Evolutionary conservation across 192 early-diverging fungal species (phyloP), one percentile per base, ranked within the genome.

Genomic region (Entomortierella parvispora): DNA sequence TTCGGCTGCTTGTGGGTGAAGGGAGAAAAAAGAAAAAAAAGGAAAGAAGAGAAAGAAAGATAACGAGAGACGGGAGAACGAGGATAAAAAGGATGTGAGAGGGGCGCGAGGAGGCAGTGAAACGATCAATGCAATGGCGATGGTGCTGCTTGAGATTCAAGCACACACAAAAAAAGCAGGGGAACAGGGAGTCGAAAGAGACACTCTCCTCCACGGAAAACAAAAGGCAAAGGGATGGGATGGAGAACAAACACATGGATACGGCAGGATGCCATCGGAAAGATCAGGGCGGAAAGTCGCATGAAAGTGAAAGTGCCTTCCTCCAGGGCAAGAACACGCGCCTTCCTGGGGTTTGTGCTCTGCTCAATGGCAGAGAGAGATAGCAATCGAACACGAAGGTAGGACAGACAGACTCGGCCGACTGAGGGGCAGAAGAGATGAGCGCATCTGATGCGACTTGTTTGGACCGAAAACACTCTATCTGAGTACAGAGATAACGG

Each of bases 181-280:
- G 22, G 47, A 20, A 18, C 4, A 18, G 22, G 4, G 47, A 18
- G 22, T n/a, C n/a, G n/a, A 34, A 68, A 47, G 46, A 14, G 33
- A 59, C 28, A 68, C n/a, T 14, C 28, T 54, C 12, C 56, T 43
- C 40, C 37, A 43, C 18, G 46, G 46, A 23, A n/a, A n/a, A n/a
- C n/a, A n/a, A n/a, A n/a, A n/a, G n/a, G n/a, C n/a, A n/a, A n/a
- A n/a, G n/a, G n/a, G n/a, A n/a, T n/a, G n/a, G n/a, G n/a, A n/a
- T n/a, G n/a, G n/a, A n/a, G n/a, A n/a, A 20, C 33, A 69, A 69
- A 60, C 67, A 69, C 58, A 69, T 69, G 67, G 28, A 54, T 65
- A 32, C 25, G 12, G 26, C 37, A 40, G 12, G 12, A 9, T 40
- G 5, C 12, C 37, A 40, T 40, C 37, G 37, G 37, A 12, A 40